Percentiles rank a stretch among this genome's conserved stretches.
phyloP scores from a whole-genome alignment of 768 basidiomycete species.

The Mycena floridula region DNA sequence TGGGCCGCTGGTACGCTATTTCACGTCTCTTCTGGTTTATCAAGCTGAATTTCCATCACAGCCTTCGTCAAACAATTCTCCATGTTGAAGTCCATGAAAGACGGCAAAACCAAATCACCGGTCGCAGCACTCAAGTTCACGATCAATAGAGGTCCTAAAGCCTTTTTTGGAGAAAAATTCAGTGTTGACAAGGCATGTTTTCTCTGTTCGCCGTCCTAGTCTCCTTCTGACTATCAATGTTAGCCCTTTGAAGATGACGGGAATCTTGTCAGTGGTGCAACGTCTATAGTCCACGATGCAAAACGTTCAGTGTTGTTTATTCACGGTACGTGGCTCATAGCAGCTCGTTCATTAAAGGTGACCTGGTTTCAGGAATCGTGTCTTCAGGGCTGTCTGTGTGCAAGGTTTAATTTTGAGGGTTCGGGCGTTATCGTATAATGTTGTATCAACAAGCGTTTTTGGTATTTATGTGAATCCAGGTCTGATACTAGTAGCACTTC shows the following conservation, averaged over 20 bases:
- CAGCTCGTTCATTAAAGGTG: constrained; percentile 3
- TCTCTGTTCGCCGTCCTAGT: neutral
- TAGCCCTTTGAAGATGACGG: constrained; percentile 71
- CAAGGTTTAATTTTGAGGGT: constrained; percentile 15
- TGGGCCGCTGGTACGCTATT: constrained; percentile 64
- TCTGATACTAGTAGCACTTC: too few species aligned
- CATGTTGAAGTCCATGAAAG: constrained; percentile 30
- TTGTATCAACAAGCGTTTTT: too few species aligned
- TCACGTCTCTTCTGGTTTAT: too few species aligned
- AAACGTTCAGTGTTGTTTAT: constrained; percentile 45
- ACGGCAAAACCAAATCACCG: constrained; percentile 29
- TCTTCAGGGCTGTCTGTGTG: constrained; percentile 29
- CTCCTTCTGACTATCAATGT: constrained; percentile 4
- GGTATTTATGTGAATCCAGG: too few species aligned
- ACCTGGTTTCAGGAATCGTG: constrained; percentile 18
- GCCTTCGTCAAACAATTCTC: constrained; percentile 37
- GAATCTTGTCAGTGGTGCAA: constrained; percentile 45
- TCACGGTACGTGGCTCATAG: constrained; percentile 37
- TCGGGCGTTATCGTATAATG: too few species aligned
- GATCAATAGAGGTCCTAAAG: constrained; percentile 41
- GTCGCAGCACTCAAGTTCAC: constrained; percentile 48
- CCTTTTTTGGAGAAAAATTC: constrained; percentile 57
- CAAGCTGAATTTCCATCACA: constrained; percentile 19
- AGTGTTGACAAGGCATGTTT: constrained; percentile 45
- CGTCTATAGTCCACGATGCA: constrained; percentile 51